A percentile compares a stretch with the other conserved stretches of the same genome.
These are phyloP conservation scores for Paxillus involutus DNA, from an alignment of 768 basidiomycete species.

Conservation along the genomic window DNA sequence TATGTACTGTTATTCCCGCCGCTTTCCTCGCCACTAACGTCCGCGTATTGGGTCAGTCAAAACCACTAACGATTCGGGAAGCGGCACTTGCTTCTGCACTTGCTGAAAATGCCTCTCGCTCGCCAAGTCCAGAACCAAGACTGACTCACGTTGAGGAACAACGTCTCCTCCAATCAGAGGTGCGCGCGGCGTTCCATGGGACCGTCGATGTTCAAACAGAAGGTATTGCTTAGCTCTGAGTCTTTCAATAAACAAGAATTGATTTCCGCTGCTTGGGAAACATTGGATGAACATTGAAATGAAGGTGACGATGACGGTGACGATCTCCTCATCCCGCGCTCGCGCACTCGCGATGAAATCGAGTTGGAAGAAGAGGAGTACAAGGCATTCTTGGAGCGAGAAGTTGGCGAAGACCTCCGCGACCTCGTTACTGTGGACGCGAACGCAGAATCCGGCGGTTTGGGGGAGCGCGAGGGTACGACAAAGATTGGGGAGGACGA, in stretches of 20 bases:
- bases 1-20: constrained; percentile 18
- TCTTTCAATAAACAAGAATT: not conserved
- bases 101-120: constrained; percentile 45
- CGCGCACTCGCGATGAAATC: constrained; percentile 75
- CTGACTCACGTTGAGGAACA: constrained; percentile 82
- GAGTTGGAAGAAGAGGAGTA: constrained; percentile 87
- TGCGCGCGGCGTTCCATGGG: constrained; percentile 78
- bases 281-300: constrained; percentile 3
- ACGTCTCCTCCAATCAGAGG: constrained; percentile 70
- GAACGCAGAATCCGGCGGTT: constrained; percentile 11
- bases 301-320: constrained; percentile 54
- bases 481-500: constrained; percentile 25
- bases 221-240: constrained; percentile 11
- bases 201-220: constrained; percentile 21
- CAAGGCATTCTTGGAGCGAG: constrained; percentile 72
- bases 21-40: constrained; percentile 1
- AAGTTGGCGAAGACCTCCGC: constrained; percentile 74
- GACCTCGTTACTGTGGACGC: constrained; percentile 59
- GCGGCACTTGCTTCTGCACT: constrained; percentile 66
- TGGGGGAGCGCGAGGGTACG: constrained; percentile 29
- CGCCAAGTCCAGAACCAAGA: constrained; percentile 54
- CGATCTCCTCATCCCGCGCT: constrained; percentile 70
- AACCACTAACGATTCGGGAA: constrained; percentile 75
- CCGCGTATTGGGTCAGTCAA: constrained; percentile 42
- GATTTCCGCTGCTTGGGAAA: not conserved